phyloP scores from a whole-genome alignment of 177 flowering plant genomes.

The Tripterygium wilfordii region DNA sequence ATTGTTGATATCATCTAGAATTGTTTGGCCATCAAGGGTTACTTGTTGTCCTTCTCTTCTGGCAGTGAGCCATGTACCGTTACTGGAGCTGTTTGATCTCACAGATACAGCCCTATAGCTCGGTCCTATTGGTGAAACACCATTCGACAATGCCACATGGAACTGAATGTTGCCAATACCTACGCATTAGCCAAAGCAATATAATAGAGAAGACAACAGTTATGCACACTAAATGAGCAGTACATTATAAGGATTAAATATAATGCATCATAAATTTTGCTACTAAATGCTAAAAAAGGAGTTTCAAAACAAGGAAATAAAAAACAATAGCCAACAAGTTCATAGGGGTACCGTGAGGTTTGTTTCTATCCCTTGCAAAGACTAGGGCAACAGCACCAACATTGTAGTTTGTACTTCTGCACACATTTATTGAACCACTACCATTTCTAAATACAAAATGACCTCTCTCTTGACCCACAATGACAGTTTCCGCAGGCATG shows the following conservation, averaged over 20 bases:
- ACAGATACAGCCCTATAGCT: conserved; percentile 57
- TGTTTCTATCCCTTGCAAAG: conserved; percentile 56
- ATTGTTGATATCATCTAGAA: conserved; percentile 40
- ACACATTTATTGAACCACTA: conserved; percentile 9
- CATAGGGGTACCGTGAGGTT: conserved; percentile 48
- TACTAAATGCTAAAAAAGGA: too few relatives aligned
- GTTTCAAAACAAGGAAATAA: too few relatives aligned
- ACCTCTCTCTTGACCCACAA: conserved; percentile 52
- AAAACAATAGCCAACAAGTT: too few relatives aligned
- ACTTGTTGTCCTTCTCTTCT: conserved; percentile 43
- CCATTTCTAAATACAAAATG: conserved; percentile 31
- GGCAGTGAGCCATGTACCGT: conserved; percentile 68
- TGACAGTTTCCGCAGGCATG: conserved; percentile 34
- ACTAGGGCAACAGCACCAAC: conserved; percentile 55
- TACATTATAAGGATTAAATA: too few relatives aligned
- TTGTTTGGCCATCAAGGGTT: conserved; percentile 53
- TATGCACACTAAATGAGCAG: neutral
- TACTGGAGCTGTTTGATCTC: conserved; percentile 17
- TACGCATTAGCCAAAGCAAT: conserved; percentile 16
- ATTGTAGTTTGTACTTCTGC: conserved; percentile 1
- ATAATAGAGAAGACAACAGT: neutral
- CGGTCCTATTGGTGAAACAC: conserved; percentile 51
- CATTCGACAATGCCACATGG: conserved; percentile 44
- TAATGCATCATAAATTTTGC: too few relatives aligned
- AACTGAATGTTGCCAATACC: conserved; percentile 55